phyloP scores from a whole-genome alignment of 2,329 filamentous ascomycete species.

The Microcyclospora tardicrescens region DNA sequence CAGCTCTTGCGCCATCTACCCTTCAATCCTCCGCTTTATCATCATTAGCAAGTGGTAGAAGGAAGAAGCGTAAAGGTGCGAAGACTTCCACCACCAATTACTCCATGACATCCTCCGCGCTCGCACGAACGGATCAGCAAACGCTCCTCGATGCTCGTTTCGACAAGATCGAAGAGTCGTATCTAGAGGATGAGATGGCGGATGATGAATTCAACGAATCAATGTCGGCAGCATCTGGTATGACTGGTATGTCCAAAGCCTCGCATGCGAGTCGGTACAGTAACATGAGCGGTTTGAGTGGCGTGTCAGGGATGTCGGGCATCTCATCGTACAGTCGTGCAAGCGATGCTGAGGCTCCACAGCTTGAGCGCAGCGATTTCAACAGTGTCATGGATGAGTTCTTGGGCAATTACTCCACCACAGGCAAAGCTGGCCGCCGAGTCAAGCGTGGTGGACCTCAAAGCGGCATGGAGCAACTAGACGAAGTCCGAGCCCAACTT shows the following conservation, averaged over 20 bases:
- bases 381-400: slow-evolving; percentile 90
- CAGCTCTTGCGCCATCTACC: slow-evolving; percentile 41
- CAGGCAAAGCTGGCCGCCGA: slow-evolving; percentile 49
- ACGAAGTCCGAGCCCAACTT: slow-evolving; percentile 71
- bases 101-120: slow-evolving; percentile 81
- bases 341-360: slow-evolving; percentile 28
- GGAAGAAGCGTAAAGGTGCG: slow-evolving; percentile 92
- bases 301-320: slow-evolving; percentile 21
- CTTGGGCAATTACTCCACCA: slow-evolving; percentile 57
- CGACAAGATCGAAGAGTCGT: slow-evolving; percentile 76
- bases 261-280: slow-evolving; percentile 27
- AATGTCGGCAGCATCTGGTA: slow-evolving; percentile 33
- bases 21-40: slow-evolving; percentile 60
- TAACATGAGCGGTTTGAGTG: slow-evolving; percentile 24
- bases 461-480: slow-evolving; percentile 74
- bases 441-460: slow-evolving; percentile 68
- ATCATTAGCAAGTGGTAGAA: slow-evolving; percentile 58
- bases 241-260: slow-evolving; percentile 36
- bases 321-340: slow-evolving; percentile 21
- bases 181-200: slow-evolving; percentile 26
- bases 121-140: slow-evolving; percentile 78
- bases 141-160: slow-evolving; percentile 79
- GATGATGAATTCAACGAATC: slow-evolving; percentile 26
- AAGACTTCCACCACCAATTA: slow-evolving; percentile 76
- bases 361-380: slow-evolving; percentile 62